A percentile compares a stretch with the other conserved stretches of the same genome.
Evolutionary conservation across 306 rosid species (phyloP).

Genomic region (Betula pendula): DNA sequence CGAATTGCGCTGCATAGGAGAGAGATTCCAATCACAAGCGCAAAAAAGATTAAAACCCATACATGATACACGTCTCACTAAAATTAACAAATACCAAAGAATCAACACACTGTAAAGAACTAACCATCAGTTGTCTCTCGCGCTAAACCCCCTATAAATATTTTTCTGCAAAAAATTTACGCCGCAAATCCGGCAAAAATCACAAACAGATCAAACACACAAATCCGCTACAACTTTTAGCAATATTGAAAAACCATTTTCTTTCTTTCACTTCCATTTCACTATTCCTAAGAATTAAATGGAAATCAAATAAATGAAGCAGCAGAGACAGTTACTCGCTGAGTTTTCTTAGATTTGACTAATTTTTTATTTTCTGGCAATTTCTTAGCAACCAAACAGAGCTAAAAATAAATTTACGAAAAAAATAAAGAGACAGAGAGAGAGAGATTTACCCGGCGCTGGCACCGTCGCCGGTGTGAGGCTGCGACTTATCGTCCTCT

Average conservation of each 20-base stretch:
- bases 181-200: conserved; percentile 29
- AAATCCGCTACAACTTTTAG: not conserved
- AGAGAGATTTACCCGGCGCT: conserved; percentile 75
- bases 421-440: not conserved
- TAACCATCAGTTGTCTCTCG: conserved; percentile 91
- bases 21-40: not conserved
- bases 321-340: not conserved
- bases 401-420: too few species aligned
- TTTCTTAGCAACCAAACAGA: too few species aligned
- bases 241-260: not conserved
- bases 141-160: conserved; percentile 95
- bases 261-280: not conserved
- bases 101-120: conserved; percentile 32
- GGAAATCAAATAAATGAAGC: not conserved
- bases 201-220: not conserved
- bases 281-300: too few species aligned
- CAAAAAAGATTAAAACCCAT: not conserved
- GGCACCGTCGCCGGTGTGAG: conserved; percentile 88
- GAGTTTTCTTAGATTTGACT: conserved; percentile 19
- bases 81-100: conserved; percentile 16
- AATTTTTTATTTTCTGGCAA: not conserved
- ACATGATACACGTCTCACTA: not conserved
- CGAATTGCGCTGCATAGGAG: conserved; percentile 67
- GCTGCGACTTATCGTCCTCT: conserved; percentile 67
- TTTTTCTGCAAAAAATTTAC: conserved; percentile 74